These are phyloP conservation scores for bread wheat (Triticum aestivum) DNA, from an alignment of 176 grass and related monocot species.

Conservation along the genomic window IWGSC_CS_RefSeq_v2.1 NC_057797.1:442010354-442010853, in stretches of 20 bases:
- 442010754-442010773: constrained; percentile 29
- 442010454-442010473: constrained; percentile 62
- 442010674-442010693: constrained; percentile 26
- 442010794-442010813: constrained; percentile 29
- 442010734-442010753: constrained; percentile 36
- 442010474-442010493: constrained; percentile 56
- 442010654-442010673: constrained; percentile 17
- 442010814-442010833: constrained; percentile 35
- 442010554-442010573: constrained; percentile 59
- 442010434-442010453: constrained; percentile 78
- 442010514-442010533: constrained; percentile 73
- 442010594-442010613: constrained; percentile 75
- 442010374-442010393: constrained; percentile 37
- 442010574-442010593: constrained; percentile 73
- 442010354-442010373: constrained; percentile 34
- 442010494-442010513: constrained; percentile 77
- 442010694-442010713: constrained; percentile 5
- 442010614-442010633: constrained; percentile 72
- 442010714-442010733: constrained; percentile 28
- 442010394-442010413: constrained; percentile 45
- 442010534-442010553: constrained; percentile 81
- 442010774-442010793: neutral
- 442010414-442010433: constrained; percentile 52
- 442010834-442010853: constrained; percentile 39
- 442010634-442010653: constrained; percentile 44